phyloP scores from a whole-genome alignment of 495 filamentous ascomycete genomes.

The Penicillium herquei region DNA sequence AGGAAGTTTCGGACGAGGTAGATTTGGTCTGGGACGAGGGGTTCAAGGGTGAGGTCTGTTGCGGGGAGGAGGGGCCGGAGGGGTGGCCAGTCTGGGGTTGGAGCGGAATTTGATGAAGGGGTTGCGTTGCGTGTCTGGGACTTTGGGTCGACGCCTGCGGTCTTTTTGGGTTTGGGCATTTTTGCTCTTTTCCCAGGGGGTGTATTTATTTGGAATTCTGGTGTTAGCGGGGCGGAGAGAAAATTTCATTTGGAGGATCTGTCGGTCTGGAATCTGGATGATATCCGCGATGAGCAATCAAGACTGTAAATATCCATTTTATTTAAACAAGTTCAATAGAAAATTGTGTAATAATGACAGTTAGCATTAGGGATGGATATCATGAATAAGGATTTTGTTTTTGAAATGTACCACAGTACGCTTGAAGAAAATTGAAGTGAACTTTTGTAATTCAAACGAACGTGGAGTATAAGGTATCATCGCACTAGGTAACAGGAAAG shows the following conservation, averaged over 20 bases:
- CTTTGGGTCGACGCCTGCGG: conserved; percentile 11
- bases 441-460: not conserved
- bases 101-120: conserved; percentile 10
- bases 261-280: no score
- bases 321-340: no score
- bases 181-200: not conserved
- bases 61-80: conserved; percentile 72
- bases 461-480: not conserved
- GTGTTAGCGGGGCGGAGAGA: no score
- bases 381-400: no score
- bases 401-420: no score
- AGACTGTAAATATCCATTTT: no score
- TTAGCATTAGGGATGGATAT: no score
- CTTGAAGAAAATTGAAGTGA: not conserved
- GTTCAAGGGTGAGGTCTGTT: conserved; percentile 58
- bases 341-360: no score
- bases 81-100: conserved; percentile 69
- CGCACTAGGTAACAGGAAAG: not conserved
- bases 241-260: no score
- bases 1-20: conserved; percentile 76
- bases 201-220: no score
- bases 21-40: conserved; percentile 66
- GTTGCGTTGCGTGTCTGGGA: conserved; percentile 11
- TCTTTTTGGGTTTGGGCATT: conserved; percentile 30
- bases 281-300: no score